Percentiles rank a stretch among this genome's conserved stretches.
phyloP scores from a whole-genome alignment of 495 filamentous ascomycete genomes.

The Tuber borchii region DNA sequence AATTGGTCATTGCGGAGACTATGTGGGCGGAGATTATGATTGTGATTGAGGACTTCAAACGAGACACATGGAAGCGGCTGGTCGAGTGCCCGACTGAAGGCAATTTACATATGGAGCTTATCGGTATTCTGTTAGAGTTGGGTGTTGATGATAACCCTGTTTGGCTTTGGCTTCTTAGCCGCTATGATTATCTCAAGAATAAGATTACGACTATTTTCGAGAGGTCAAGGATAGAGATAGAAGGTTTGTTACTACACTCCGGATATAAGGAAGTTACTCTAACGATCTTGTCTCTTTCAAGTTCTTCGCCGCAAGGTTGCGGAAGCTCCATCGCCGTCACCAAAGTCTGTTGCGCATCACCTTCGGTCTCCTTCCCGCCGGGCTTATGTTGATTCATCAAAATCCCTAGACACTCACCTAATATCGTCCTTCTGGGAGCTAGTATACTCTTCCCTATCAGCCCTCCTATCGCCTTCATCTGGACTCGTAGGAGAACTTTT shows the following conservation, averaged over 20 bases:
- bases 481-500: constrained; percentile 83
- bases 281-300: background rate
- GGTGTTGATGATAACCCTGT: constrained; percentile 94
- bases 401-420: constrained; percentile 62
- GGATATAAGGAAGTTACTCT: constrained; percentile 13
- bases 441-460: constrained; percentile 60
- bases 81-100: constrained; percentile 48
- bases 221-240: constrained; percentile 78
- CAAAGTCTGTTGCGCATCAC: constrained; percentile 62
- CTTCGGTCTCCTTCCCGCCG: constrained; percentile 64
- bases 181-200: constrained; percentile 78
- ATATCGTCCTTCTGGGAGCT: constrained; percentile 87
- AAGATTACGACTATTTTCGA: constrained; percentile 74
- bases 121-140: constrained; percentile 70
- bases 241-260: constrained; percentile 44
- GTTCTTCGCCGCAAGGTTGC: constrained; percentile 74
- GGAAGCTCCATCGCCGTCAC: constrained; percentile 61
- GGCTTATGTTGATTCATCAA: constrained; percentile 50
- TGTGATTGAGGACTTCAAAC: constrained; percentile 77
- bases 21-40: constrained; percentile 89
- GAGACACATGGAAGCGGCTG: constrained; percentile 76
- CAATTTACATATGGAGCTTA: constrained; percentile 37
- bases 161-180: constrained; percentile 85
- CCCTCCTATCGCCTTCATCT: constrained; percentile 61
- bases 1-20: constrained; percentile 78